phyloP scores from a whole-genome alignment of 176 grass and related monocot species.

The Tuctoria greenei region DNA sequence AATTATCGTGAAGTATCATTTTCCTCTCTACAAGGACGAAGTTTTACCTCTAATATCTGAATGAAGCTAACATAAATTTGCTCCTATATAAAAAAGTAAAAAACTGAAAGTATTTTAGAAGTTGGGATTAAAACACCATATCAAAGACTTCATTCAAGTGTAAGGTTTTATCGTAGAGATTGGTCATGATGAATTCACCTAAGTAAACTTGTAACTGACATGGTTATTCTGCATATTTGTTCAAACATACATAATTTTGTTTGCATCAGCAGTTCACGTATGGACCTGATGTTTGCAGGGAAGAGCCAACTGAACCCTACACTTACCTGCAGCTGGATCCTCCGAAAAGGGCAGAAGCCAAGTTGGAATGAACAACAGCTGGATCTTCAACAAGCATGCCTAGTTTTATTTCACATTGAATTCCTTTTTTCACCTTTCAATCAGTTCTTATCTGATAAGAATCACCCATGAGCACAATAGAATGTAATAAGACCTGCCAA shows the following conservation, averaged over 20 bases:
- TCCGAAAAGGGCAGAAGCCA: slow-evolving; percentile 63
- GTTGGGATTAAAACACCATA: not conserved
- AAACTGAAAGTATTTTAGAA: not conserved
- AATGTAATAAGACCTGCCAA: not conserved
- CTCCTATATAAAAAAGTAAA: not conserved
- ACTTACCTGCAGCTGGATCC: slow-evolving; percentile 76
- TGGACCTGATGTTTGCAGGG: slow-evolving; percentile 56
- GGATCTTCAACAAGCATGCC: not conserved
- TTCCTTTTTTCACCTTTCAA: not conserved
- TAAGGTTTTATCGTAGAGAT: not conserved
- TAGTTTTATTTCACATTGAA: not conserved
- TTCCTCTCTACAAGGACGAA: not conserved
- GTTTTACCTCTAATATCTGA: not conserved
- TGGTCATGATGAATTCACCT: not conserved
- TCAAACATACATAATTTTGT: not conserved
- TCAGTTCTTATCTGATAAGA: not conserved
- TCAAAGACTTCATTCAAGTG: not conserved
- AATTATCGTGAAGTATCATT: not conserved
- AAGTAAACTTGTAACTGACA: not conserved
- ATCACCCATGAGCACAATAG: not conserved
- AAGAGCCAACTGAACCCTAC: slow-evolving; percentile 73
- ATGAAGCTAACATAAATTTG: not conserved
- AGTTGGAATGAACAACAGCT: slow-evolving; percentile 53
- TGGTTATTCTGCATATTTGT: not conserved
- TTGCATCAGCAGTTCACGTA: not conserved